Evolutionary conservation across 495 filamentous ascomycete species (phyloP).

Genomic region (Tuber umbilicatum): DNA sequence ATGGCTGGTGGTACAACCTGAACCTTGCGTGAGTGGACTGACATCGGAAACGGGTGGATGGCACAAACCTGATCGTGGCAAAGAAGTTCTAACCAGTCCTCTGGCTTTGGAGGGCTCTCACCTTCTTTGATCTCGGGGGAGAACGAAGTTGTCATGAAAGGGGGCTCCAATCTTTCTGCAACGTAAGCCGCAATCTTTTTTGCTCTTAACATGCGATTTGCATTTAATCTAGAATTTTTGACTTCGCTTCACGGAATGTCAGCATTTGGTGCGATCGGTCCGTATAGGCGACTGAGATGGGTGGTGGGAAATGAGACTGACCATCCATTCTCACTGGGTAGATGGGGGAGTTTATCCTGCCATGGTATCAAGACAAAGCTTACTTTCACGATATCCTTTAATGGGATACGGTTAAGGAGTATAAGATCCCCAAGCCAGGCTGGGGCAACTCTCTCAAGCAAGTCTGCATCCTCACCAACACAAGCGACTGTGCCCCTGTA

Average conservation of each 20-base stretch:
- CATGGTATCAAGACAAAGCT: slow-evolving; percentile 85
- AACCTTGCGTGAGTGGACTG: slow-evolving; percentile 27
- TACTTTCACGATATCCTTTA: slow-evolving; percentile 90
- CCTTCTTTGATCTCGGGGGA: slow-evolving; percentile 21
- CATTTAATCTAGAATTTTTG: slow-evolving; percentile 65
- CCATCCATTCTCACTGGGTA: slow-evolving; percentile 35
- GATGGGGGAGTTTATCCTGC: slow-evolving; percentile 60
- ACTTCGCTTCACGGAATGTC: slow-evolving; percentile 27
- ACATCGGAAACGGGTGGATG: slow-evolving; percentile 11
- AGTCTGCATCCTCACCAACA: slow-evolving; percentile 68
- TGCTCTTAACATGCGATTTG: slow-evolving; percentile 90
- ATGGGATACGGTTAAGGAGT: slow-evolving; percentile 69
- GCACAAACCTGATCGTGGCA: slow-evolving; percentile 77
- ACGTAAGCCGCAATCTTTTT: slow-evolving; percentile 94
- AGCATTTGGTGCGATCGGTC: slow-evolving; percentile 2
- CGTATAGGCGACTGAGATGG: not conserved
- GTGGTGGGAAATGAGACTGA: not conserved
- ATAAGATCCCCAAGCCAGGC: slow-evolving; percentile 91
- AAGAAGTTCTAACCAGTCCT: slow-evolving; percentile 89
- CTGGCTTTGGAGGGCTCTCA: slow-evolving; percentile 55
- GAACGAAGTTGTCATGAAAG: slow-evolving; percentile 27
- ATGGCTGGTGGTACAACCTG: slow-evolving; percentile 63
- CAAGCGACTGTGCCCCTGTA: slow-evolving; percentile 80
- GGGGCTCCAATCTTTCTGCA: slow-evolving; percentile 77
- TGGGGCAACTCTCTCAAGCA: slow-evolving; percentile 76